These are phyloP conservation scores for Penicillium crystallinum DNA, from an alignment of 495 filamentous ascomycete species.

Conservation along the genomic window DNA sequence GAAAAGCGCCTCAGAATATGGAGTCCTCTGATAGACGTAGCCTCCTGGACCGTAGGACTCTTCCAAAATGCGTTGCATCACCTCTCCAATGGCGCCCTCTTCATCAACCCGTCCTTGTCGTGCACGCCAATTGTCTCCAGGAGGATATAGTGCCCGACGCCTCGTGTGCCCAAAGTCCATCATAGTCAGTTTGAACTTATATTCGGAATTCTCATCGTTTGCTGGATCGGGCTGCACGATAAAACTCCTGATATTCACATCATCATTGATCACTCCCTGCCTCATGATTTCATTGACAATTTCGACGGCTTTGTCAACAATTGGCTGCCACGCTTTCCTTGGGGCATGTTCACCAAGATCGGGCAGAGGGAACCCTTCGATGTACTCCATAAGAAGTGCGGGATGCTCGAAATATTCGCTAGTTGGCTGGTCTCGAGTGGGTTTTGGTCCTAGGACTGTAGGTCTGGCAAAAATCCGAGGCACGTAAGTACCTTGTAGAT, in stretches of 20 bases:
- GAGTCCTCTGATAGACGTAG: background rate
- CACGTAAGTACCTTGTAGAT: background rate
- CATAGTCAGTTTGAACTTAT: background rate
- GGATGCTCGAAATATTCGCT: background rate
- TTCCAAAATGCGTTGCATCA: background rate
- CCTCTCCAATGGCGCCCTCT: background rate
- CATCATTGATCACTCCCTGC: background rate
- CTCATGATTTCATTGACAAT: background rate
- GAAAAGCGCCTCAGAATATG: background rate
- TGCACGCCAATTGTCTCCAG: background rate
- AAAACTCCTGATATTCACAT: background rate
- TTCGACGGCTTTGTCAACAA: background rate
- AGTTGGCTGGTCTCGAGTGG: background rate
- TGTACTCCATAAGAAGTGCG: background rate
- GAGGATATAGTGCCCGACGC: background rate
- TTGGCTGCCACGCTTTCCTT: background rate
- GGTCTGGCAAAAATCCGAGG: background rate
- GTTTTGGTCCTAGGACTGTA: background rate
- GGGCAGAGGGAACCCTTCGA: background rate
- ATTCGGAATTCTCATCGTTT: background rate
- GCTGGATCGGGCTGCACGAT: background rate
- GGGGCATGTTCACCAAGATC: background rate
- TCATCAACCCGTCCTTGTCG: background rate
- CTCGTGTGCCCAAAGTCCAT: background rate
- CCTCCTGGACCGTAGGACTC: background rate